Evolutionary conservation across 2,329 filamentous ascomycete species (phyloP).

Genomic region (Trichophyton benhamiae): DNA sequence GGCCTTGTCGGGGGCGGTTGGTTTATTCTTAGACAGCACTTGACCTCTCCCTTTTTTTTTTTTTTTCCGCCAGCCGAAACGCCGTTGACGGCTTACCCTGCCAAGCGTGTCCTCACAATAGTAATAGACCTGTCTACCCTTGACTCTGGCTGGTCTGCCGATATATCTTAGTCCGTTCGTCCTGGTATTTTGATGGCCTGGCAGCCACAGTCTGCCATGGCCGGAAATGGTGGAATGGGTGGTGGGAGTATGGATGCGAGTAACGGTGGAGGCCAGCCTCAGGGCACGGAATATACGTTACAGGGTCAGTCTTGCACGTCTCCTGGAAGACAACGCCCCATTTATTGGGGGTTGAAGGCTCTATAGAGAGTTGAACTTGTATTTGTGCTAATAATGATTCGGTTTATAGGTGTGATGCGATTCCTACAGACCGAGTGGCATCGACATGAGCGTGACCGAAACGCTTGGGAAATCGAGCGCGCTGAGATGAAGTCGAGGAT

Average conservation of each 20-base stretch:
- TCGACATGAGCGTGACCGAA: slow-evolving; percentile 90
- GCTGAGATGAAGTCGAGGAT: slow-evolving; percentile 99
- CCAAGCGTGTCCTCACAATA: slow-evolving; percentile 1
- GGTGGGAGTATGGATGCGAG: slow-evolving; percentile 33
- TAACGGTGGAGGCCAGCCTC: slow-evolving; percentile 38
- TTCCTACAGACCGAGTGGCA: slow-evolving; percentile 99
- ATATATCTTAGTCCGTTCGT: neutral
- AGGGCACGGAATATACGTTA: slow-evolving; percentile 59
- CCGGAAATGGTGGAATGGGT: slow-evolving; percentile 42
- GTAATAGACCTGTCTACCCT: neutral
- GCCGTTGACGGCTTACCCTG: neutral
- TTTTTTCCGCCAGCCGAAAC: neutral
- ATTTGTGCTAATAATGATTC: neutral
- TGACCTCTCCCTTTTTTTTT: neutral
- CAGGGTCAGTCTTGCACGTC: slow-evolving; percentile 43
- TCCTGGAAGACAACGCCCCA: neutral
- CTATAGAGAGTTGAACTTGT: neutral
- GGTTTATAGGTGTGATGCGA: slow-evolving; percentile 74
- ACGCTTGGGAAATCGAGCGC: slow-evolving; percentile 97
- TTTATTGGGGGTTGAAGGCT: neutral
- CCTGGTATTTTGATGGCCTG: slow-evolving; percentile 46
- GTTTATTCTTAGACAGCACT: neutral
- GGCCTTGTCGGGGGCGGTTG: neutral
- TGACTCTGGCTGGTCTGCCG: neutral
- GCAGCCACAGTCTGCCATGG: slow-evolving; percentile 55